Base-by-base conservation (phyloP, 768 basidiomycete genomes). In the Termitomyces sp. region DNA sequence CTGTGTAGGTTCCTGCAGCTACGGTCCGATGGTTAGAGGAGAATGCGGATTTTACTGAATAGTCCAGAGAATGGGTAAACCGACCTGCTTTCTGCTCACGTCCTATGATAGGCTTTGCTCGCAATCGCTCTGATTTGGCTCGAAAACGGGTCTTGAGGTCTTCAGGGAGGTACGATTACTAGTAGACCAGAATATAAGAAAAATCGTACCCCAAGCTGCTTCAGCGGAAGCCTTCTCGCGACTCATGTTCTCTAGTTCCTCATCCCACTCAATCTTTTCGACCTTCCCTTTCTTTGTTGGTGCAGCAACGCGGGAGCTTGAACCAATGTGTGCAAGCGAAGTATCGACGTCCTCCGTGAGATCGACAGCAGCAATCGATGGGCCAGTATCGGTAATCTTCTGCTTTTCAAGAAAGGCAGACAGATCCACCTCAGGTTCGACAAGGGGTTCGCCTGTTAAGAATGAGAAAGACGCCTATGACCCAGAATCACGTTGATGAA, bases 151-250 rank as follows among this genome's bases (percentile, higher is more conserved):
- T 68, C 61, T 85, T 86, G 20, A 87, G 67, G 54, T 86, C 86
- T 87, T 65, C 29, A 11, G 23, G 27, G 5, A 22, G 13, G 29
- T 6, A 12, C 32, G 33, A 5, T 32, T 20, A 44, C 20, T 45
- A 0, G 53, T 31, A 13, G 29, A 23, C 55, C 22, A 36, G 31
- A 44, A 31, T 15, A 12, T 41, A 22, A 35, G 50, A 44, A 36
- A 50, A 49, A 25, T 16, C 20, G 59, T 74, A 89, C 91, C 91
- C 77, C 88, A 75, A 22, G 79, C 80, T 12, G 91, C 90, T 55
- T 91, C 89, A 0, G 89, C 89, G 5, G 80, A 77, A 2, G 79
- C 78, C 62, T 91, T 92, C 57, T 90, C 89, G 20, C 80, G 77
- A 32, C 70, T 79, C 74, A 93, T 71, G 33, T 79, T 74, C 31